Base-by-base conservation (phyloP, 1,139 yeast genomes). In the Citeromyces hawaiiensis region DNA sequence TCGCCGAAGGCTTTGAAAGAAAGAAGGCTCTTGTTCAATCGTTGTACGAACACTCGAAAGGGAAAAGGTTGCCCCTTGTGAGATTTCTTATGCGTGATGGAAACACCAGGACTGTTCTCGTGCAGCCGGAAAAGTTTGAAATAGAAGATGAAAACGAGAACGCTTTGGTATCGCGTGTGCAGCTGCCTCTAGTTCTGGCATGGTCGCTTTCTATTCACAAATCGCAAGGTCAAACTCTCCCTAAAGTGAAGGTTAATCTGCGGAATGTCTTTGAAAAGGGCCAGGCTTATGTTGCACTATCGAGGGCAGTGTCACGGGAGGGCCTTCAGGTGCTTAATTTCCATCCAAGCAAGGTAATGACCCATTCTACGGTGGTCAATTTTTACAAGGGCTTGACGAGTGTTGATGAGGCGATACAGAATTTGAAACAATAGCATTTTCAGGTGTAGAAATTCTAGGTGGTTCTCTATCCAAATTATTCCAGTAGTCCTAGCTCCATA, bases 161-260 rank as follows among this genome's bases (percentile, higher is more conserved):
- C 15, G 44, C 47, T 2, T 39, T 45, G 11, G 45, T 54, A 6
- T 60, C 55, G 39, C 67, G 93, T 47, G 50, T 46, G 0, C 96
- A 86, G 54, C 49, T 83, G 4, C 96, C 96, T 0, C 62, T 86
- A 32, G 63, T 83, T 40, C 63, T 83, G 32, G 78, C 95, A 10
- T 86, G 95, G 94, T 94, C 96, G 0, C 60, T 86, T 50, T 83
- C 95, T 0, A 86, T 86, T 40, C 96, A 86, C 56, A 86, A 86
- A 52, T 79, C 95, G 0, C 96, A 86, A 58, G 96, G 96, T 2
- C 96, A 86, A 60, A 83, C 96, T 0, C 67, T 86, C 39, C 78
- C 74, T 34, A 59, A 93, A 42, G 77, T 86, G n/a, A 69, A 73
- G 46, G 91, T 86, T 4, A 93, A 86, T 51, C 61, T 86, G 41